These are phyloP conservation scores for Buxus sempervirens DNA, from an alignment of 164 flowering plant genomes.

Conservation along the genomic window DNA sequence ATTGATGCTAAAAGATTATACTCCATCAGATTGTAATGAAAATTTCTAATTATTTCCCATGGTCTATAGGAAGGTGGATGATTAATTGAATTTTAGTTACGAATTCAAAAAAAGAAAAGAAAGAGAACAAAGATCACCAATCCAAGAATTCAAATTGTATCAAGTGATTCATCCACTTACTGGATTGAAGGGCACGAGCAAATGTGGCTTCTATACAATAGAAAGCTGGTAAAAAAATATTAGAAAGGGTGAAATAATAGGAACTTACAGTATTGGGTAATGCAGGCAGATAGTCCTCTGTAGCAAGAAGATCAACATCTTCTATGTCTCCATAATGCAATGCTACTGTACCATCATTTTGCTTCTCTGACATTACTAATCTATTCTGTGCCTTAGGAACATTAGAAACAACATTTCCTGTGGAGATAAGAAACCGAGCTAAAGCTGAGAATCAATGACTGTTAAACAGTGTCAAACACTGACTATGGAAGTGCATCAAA, in stretches of 20 bases:
- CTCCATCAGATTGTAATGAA: not conserved
- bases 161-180: not conserved
- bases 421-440: not conserved
- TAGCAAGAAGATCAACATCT: constrained; percentile 41
- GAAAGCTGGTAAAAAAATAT: not conserved
- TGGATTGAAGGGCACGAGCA: not conserved
- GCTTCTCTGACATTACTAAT: constrained; percentile 75
- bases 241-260: not conserved
- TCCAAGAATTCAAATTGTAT: not conserved
- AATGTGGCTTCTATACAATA: not conserved
- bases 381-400: constrained; percentile 40
- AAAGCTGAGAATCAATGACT: not conserved
- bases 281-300: constrained; percentile 67
- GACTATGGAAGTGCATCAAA: constrained; percentile 20
- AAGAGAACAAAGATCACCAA: no score
- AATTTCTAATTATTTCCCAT: not conserved
- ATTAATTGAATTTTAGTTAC: not conserved
- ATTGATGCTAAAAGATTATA: not conserved
- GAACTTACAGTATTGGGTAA: constrained; percentile 78
- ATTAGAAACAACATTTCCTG: constrained; percentile 49
- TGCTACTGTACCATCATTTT: constrained; percentile 76
- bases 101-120: no score
- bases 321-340: constrained; percentile 69
- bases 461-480: not conserved
- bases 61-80: not conserved